A percentile compares a stretch with the other conserved stretches of the same genome.
Conservation (phyloP, 1,284 basidiomycete genomes). For the Hemileia vastatrix region DNA sequence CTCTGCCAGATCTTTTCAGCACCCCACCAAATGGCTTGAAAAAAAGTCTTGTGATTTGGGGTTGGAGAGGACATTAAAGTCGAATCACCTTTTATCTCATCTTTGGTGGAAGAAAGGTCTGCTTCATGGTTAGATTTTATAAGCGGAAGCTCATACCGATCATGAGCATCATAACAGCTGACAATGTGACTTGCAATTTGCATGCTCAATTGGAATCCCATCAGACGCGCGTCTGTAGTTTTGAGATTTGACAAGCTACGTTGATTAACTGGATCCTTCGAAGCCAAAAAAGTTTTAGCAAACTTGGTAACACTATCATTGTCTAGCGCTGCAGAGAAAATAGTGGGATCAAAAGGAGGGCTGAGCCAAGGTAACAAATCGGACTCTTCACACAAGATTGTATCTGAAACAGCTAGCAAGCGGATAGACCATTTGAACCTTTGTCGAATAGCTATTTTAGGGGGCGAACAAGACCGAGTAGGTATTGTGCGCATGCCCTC, state of each 20-base stretch:
- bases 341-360: too few species aligned
- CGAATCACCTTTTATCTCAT: background rate
- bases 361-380: slow-evolving; percentile 14
- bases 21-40: slow-evolving; percentile 20
- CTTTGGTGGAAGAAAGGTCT: too few species aligned
- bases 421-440: slow-evolving; percentile 9
- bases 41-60: slow-evolving; percentile 7
- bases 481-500: background rate
- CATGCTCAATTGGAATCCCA: too few species aligned
- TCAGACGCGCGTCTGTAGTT: too few species aligned
- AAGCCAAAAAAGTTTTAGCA: too few species aligned
- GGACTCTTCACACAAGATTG: slow-evolving; percentile 1
- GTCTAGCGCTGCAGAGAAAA: too few species aligned
- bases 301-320: too few species aligned
- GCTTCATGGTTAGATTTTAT: too few species aligned
- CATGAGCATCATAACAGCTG: too few species aligned
- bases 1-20: slow-evolving; percentile 13
- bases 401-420: slow-evolving; percentile 10
- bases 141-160: too few species aligned
- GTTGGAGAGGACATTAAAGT: background rate
- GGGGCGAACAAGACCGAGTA: background rate
- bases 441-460: slow-evolving; percentile 1
- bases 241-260: too few species aligned
- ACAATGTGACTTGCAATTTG: background rate
- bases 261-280: too few species aligned